Evolutionary conservation across 805 yeast genomes (phyloP), one percentile per base, ranked within the genome.

Genomic region (Kuraishia floccosa): DNA sequence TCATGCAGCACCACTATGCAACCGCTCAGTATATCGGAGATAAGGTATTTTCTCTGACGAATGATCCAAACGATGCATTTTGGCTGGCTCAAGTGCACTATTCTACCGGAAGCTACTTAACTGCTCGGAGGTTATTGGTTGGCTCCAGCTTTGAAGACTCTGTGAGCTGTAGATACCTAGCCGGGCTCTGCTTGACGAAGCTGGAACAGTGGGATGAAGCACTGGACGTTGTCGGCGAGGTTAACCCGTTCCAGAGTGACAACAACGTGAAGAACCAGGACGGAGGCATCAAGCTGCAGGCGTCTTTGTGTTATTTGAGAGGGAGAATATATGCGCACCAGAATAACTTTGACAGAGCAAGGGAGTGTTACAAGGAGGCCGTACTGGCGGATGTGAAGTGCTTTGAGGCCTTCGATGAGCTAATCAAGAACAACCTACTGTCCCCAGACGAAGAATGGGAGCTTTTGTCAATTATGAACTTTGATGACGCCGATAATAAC

Each of bases 21-120:
- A 84, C 96, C 0, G 96, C 97, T 0, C 89, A 80, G 43, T 85
- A 76, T 49, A 70, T 91, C 17, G 97, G 95, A 11, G 95, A 91
- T 56, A 89, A 87, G 44, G 83, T 91, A 6, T 65, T 84, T 25
- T 71, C 86, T 1, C 57, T 91, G 37, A 86, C 96, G 0, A 66
- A 68, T 36, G 96, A 87, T 47, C 81, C 95, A 10, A 83, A 79
- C 46, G 97, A 89, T 50, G 96, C 96, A 8, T 89, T 85, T 52
- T 87, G 96, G 96, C 63, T 89, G 19, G 96, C 95, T 0, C 96
- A 89, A 56, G 94, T 82, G 4, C 76, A 80, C 50, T 84, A 74
- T 51, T 62, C 75, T 34, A 73, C 72, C 34, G 89, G 89, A 8
- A 72, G 81, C 46, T 86, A 73, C 52, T 66, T 77, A 25, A 63